phyloP scores from a whole-genome alignment of 495 filamentous ascomycete species.

The Penicillium chermesinum region DNA sequence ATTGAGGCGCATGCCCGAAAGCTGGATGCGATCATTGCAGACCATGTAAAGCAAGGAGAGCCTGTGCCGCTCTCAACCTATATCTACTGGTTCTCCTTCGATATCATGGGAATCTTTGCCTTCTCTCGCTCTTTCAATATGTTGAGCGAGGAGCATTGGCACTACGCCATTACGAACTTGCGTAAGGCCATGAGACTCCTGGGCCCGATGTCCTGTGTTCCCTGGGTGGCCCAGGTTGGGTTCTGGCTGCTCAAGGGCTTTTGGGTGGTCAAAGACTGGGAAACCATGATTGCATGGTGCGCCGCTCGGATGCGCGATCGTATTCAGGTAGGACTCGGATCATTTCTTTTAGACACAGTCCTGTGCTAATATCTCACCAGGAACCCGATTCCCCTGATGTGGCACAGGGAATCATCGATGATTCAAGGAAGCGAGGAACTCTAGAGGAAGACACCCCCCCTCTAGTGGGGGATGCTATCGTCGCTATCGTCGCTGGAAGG shows the following conservation, averaged over 20 bases:
- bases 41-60: not conserved
- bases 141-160: conserved; percentile 11
- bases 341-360: no score
- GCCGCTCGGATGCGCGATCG: conserved; percentile 12
- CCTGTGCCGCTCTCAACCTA: not conserved
- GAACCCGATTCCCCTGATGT: conserved; percentile 4
- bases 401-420: conserved; percentile 4
- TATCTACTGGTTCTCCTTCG: conserved; percentile 2
- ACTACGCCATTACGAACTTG: not conserved
- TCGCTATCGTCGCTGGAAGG: conserved; percentile 14
- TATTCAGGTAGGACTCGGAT: conserved; percentile 1
- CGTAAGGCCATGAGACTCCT: conserved; percentile 8
- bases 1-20: not conserved
- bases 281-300: conserved; percentile 13
- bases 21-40: not conserved
- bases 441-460: not conserved
- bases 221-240: conserved; percentile 13
- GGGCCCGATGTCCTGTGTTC: conserved; percentile 14
- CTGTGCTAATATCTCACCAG: no score
- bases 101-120: conserved; percentile 24
- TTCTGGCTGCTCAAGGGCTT: conserved; percentile 7
- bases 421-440: not conserved
- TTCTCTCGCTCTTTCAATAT: conserved; percentile 33
- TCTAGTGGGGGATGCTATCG: not conserved
- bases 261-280: conserved; percentile 7